Conservation (phyloP, 1,139 yeast species). For the Casaregolazyma suthepensis region DNA sequence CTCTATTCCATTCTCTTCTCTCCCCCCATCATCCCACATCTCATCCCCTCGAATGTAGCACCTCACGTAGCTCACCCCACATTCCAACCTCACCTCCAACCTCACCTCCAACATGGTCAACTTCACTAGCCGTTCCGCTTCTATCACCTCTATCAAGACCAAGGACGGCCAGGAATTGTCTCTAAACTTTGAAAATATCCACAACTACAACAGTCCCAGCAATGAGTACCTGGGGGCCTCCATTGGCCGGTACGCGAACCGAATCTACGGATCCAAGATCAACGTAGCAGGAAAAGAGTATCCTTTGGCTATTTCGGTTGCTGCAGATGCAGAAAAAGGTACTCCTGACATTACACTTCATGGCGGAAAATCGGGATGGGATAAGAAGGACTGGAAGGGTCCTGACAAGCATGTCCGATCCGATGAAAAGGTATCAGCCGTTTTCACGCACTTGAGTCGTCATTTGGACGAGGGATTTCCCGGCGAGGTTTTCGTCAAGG, state of each 20-base stretch:
- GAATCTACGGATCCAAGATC: conserved; percentile 46
- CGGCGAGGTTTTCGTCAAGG: conserved; percentile 42
- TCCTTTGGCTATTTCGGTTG: conserved; percentile 41
- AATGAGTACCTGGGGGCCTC: conserved; percentile 58
- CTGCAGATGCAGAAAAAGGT: conserved; percentile 25
- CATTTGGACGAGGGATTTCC: conserved; percentile 52
- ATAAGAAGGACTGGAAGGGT: conserved; percentile 36
- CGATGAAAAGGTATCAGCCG: conserved; percentile 31
- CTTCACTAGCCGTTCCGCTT: conserved; percentile 19
- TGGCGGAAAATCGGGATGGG: conserved; percentile 51
- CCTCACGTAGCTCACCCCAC: neutral
- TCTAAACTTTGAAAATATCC: conserved; percentile 22
- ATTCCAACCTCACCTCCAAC: neutral
- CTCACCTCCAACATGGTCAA: conserved; percentile 4
- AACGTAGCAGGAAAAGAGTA: conserved; percentile 38
- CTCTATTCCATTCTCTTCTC: neutral
- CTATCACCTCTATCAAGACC: conserved; percentile 25
- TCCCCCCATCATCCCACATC: no score
- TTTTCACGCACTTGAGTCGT: conserved; percentile 33
- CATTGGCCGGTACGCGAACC: conserved; percentile 59
- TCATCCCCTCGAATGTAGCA: neutral
- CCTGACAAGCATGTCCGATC: conserved; percentile 44
- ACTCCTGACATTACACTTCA: conserved; percentile 36
- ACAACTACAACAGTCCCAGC: conserved; percentile 23
- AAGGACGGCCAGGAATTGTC: conserved; percentile 24